Evolutionary conservation across 768 basidiomycete genomes (phyloP).

Genomic region (Phylloporus rhodoxanthus): DNA sequence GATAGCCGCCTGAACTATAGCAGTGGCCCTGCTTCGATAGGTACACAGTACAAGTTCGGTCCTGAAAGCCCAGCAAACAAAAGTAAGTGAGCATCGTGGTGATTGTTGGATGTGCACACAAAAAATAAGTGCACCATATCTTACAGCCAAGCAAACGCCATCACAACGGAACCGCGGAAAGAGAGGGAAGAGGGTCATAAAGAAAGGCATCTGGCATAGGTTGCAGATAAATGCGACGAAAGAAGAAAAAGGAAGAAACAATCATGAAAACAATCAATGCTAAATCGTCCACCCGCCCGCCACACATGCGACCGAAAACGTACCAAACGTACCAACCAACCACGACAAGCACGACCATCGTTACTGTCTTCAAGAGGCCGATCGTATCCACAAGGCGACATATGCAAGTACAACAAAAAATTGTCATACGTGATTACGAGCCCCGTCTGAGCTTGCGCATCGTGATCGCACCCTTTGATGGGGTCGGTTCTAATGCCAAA

Average conservation of each 20-base stretch:
- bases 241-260: background rate
- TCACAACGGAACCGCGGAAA: background rate
- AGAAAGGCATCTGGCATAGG: background rate
- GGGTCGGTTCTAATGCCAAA: conserved; percentile 21
- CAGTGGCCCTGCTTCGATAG: too few relatives aligned
- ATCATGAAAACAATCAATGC: background rate
- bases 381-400: conserved; percentile 22
- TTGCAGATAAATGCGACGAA: background rate
- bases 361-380: conserved; percentile 16
- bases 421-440: conserved; percentile 21
- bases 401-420: conserved; percentile 8
- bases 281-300: background rate
- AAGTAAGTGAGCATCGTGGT: too few relatives aligned
- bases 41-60: too few relatives aligned
- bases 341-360: conserved; percentile 10
- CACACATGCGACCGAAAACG: conserved; percentile 4
- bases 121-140: too few relatives aligned
- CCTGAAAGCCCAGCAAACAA: too few relatives aligned
- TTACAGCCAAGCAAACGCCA: too few relatives aligned
- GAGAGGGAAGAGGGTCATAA: background rate
- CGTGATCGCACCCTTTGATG: conserved; percentile 16
- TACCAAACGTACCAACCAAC: conserved; percentile 16
- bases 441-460: conserved; percentile 19
- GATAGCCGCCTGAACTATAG: too few relatives aligned
- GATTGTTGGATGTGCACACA: too few relatives aligned